Evolutionary conservation across 345 rosid species (phyloP).

Genomic region (Nephelium lappaceum): DNA sequence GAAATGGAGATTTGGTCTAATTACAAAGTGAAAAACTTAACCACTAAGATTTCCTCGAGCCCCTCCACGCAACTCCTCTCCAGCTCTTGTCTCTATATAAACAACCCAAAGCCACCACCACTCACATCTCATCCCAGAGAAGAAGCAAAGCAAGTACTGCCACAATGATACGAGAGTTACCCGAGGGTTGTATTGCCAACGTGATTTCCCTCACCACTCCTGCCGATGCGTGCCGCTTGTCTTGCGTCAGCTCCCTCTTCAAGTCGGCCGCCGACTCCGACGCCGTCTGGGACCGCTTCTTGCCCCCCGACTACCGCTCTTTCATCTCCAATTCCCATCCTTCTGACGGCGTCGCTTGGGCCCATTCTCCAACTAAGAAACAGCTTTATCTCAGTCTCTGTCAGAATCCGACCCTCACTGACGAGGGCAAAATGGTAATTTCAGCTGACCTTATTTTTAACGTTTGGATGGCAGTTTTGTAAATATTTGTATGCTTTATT

Average conservation of each 20-base stretch:
- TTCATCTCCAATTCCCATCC: constrained; percentile 34
- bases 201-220: constrained; percentile 51
- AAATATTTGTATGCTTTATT: not conserved
- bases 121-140: not conserved
- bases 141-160: too few relatives aligned
- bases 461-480: not conserved
- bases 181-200: constrained; percentile 56
- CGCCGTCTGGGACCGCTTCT: constrained; percentile 63
- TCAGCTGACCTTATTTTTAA: not conserved
- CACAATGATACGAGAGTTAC: constrained; percentile 18
- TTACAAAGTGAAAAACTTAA: not conserved
- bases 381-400: constrained; percentile 46
- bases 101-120: not conserved
- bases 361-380: constrained; percentile 42
- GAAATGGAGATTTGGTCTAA: too few relatives aligned
- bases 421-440: constrained; percentile 58
- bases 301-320: constrained; percentile 43
- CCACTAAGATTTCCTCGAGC: not conserved
- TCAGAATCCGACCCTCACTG: constrained; percentile 48
- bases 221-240: constrained; percentile 46
- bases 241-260: constrained; percentile 47
- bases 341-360: not conserved
- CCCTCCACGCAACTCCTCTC: not conserved
- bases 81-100: not conserved
- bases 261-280: constrained; percentile 56